Base-by-base conservation (phyloP, 139 green algal genomes). In the Chlorella sp. region DNA sequence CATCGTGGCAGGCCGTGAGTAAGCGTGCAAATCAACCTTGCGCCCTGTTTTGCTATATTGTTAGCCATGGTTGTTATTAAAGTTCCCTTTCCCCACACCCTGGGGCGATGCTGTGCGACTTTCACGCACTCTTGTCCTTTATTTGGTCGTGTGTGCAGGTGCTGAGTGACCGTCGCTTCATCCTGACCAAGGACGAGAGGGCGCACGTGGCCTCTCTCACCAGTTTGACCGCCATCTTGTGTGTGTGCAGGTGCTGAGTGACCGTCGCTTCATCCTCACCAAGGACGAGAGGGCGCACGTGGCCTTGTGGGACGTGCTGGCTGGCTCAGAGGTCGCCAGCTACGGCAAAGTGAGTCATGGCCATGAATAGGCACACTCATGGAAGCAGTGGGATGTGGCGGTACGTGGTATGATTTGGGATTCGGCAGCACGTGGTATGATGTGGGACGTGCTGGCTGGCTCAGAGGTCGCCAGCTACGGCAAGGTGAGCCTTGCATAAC, bases 391-490 rank as follows among this genome's bases (percentile, higher is more conserved):
- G n/a, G n/a, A n/a, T n/a, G n/a, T n/a, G n/a, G n/a, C n/a, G n/a
- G n/a, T n/a, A n/a, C n/a, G n/a, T n/a, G n/a, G n/a, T n/a, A n/a
- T n/a, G n/a, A n/a, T n/a, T n/a, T n/a, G n/a, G n/a, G n/a, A n/a
- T n/a, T n/a, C n/a, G n/a, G n/a, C n/a, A n/a, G 26, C 30, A 69
- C 1, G 84, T 95, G 51, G 72, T 72, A 49, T 72, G n/a, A n/a
- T 93, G 49, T 93, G 87, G 86, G 87, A 96, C 67, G 78, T 96
- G 24, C 87, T 88, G 17, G 51, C 63, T 1, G 92, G 89, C 20
- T 34, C 5, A 20, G 63, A 76, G 10, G 74, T 91, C 0, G 29
- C 77, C 51, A 33, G 63, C 49, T 83, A 71, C 51, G 77, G 77
- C 30, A 79, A 79, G 72, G 77, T 83, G 26, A 27, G 77, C 5